Conservation (phyloP, 2,329 filamentous ascomycete genomes). For the Coniochaeta sp. region DNA sequence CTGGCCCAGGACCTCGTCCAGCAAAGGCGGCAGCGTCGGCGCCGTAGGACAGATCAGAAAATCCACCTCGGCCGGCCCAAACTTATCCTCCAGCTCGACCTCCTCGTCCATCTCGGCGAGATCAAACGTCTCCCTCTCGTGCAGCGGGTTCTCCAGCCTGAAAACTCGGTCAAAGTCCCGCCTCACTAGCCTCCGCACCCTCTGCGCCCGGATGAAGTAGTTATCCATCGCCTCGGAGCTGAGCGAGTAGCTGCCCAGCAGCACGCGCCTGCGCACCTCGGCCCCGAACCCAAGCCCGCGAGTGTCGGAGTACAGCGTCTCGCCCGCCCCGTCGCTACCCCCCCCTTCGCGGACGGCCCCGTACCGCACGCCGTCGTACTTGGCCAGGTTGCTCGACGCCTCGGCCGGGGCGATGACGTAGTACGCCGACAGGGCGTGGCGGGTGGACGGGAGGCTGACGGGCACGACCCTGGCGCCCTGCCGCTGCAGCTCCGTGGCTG, state of each 20-base stretch:
- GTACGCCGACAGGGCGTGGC: constrained; percentile 82
- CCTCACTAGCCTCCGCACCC: constrained; percentile 75
- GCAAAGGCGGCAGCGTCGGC: constrained; percentile 44
- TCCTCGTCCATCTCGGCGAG: constrained; percentile 51
- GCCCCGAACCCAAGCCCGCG: constrained; percentile 69
- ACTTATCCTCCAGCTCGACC: constrained; percentile 45
- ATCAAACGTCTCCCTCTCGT: constrained; percentile 35
- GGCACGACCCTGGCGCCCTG: constrained; percentile 67
- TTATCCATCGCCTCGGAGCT: constrained; percentile 90
- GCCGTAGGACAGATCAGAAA: constrained; percentile 83
- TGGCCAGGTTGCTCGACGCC: constrained; percentile 90
- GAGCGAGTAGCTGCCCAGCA: constrained; percentile 84
- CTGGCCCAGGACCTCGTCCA: constrained; percentile 40
- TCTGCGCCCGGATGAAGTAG: constrained; percentile 92
- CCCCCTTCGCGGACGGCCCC: constrained; percentile 39
- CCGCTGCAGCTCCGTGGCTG: constrained; percentile 50
- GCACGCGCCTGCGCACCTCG: constrained; percentile 79
- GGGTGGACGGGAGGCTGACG: constrained; percentile 76
- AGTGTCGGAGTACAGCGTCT: constrained; percentile 68
- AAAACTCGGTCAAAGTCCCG: constrained; percentile 82
- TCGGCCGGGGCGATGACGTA: constrained; percentile 94
- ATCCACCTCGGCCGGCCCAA: constrained; percentile 62
- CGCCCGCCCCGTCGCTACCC: constrained; percentile 43
- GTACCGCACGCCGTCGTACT: constrained; percentile 95
- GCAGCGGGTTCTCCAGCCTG: constrained; percentile 58